A percentile compares a stretch with the other conserved stretches of the same genome.
phyloP scores from a whole-genome alignment of 2,329 filamentous ascomycete species.

The Meredithiella fracta region DNA sequence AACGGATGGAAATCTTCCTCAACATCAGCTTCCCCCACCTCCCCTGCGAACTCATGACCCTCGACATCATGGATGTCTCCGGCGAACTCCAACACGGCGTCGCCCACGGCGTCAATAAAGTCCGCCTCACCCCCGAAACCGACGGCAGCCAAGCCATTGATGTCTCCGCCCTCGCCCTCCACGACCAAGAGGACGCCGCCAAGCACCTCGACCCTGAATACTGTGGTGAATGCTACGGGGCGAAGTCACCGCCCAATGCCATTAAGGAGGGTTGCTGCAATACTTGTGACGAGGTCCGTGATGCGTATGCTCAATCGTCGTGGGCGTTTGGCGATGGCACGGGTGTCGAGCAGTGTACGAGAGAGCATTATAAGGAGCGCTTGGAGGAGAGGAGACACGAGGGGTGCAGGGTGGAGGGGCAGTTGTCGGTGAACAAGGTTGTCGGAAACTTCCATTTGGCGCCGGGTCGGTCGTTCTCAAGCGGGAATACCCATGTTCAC shows the following conservation, averaged over 20 bases:
- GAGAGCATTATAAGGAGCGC: slow-evolving; percentile 83
- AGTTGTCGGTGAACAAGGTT: slow-evolving; percentile 92
- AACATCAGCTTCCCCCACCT: slow-evolving; percentile 91
- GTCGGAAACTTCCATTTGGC: slow-evolving; percentile 98
- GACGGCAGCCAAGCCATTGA: slow-evolving; percentile 68
- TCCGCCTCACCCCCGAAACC: slow-evolving; percentile 53
- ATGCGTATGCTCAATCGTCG: slow-evolving; percentile 74
- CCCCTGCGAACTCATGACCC: slow-evolving; percentile 85
- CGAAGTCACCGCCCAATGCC: slow-evolving; percentile 51
- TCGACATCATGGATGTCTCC: slow-evolving; percentile 98
- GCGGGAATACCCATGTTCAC: slow-evolving; percentile 92
- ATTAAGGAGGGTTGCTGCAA: slow-evolving; percentile 84
- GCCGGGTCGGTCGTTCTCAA: slow-evolving; percentile 88
- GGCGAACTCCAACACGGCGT: slow-evolving; percentile 93
- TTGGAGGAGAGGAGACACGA: slow-evolving; percentile 77
- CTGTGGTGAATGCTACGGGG: slow-evolving; percentile 88
- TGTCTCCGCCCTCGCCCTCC: slow-evolving; percentile 37
- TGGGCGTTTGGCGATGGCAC: slow-evolving; percentile 94
- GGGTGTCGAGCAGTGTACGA: slow-evolving; percentile 83
- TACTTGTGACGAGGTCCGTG: slow-evolving; percentile 89
- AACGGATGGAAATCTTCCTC: slow-evolving; percentile 98
- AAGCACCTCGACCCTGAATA: slow-evolving; percentile 77
- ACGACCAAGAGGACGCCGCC: slow-evolving; percentile 41
- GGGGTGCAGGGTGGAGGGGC: slow-evolving; percentile 86
- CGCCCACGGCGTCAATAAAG: slow-evolving; percentile 81